Percentiles rank a stretch among this genome's conserved stretches.
Evolutionary conservation across 352 stramenopile genomes (phyloP).

Genomic region (Thalassiosira mediterranea): DNA sequence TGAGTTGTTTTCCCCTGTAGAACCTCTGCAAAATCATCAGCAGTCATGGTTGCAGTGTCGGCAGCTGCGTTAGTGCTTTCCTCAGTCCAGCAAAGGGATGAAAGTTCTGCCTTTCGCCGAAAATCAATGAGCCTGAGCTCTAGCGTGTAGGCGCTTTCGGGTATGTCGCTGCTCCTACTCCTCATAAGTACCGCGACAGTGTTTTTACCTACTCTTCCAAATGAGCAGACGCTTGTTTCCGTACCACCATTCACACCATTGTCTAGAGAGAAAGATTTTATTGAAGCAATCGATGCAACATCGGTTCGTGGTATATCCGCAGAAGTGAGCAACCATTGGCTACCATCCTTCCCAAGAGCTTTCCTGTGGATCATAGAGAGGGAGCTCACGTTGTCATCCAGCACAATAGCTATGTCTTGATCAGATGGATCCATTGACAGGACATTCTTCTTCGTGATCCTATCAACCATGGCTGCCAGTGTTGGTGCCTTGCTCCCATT

Average conservation of each 20-base stretch:
- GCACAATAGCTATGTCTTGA: slow-evolving; percentile 30
- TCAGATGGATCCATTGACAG: slow-evolving; percentile 27
- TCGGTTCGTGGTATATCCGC: slow-evolving; percentile 14
- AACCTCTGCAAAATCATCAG: slow-evolving; percentile 38
- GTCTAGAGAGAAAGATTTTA: slow-evolving; percentile 27
- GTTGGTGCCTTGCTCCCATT: no score
- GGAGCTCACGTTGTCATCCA: slow-evolving; percentile 23
- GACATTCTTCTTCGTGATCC: slow-evolving; percentile 22
- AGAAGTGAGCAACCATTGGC: slow-evolving; percentile 40
- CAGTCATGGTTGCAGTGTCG: no score
- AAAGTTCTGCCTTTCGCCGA: slow-evolving; percentile 44
- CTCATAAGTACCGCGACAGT: slow-evolving; percentile 38
- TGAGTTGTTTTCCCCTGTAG: slow-evolving; percentile 32
- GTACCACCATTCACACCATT: slow-evolving; percentile 2
- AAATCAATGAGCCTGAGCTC: slow-evolving; percentile 50
- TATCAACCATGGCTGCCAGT: slow-evolving; percentile 11
- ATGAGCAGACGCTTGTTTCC: slow-evolving; percentile 55
- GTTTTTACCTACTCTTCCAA: slow-evolving; percentile 35
- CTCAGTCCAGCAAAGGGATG: slow-evolving; percentile 14
- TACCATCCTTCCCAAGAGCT: slow-evolving; percentile 6
- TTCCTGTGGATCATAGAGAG: slow-evolving; percentile 39
- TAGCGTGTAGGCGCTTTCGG: not conserved
- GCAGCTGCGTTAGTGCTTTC: no score
- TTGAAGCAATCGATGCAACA: slow-evolving; percentile 19
- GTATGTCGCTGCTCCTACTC: slow-evolving; percentile 19